Percentiles rank a stretch among this genome's conserved stretches.
These are phyloP conservation scores for Artemisia tridentata DNA, from an alignment of 129 eudicot genomes.

Conservation along the genomic window DNA sequence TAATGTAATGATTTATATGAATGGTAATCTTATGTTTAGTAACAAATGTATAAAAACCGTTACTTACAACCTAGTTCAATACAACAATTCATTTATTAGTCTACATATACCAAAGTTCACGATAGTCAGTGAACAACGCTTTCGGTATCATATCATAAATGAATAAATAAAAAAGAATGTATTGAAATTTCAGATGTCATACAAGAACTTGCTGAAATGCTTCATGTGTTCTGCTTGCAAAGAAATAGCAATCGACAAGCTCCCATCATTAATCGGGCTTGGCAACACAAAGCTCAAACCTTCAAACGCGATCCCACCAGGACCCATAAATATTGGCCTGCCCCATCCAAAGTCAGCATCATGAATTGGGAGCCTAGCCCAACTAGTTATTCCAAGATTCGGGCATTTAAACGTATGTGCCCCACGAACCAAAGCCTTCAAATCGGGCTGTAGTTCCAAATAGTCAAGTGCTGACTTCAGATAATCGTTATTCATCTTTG, in stretches of 20 bases:
- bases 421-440: neutral
- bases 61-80: too few species aligned
- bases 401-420: neutral
- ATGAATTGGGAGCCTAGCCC: conserved; percentile 8
- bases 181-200: conserved; percentile 18
- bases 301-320: neutral
- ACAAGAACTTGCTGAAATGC: conserved; percentile 17
- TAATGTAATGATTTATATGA: neutral
- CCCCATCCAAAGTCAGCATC: conserved; percentile 20
- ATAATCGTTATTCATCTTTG: conserved; percentile 8
- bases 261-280: conserved; percentile 13
- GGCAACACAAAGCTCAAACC: conserved; percentile 4
- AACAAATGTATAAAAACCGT: neutral
- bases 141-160: neutral
- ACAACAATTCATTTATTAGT: too few species aligned
- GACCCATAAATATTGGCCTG: conserved; percentile 11
- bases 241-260: conserved; percentile 14
- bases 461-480: conserved; percentile 7
- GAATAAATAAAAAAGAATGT: neutral
- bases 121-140: neutral
- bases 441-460: neutral
- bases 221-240: conserved; percentile 5
- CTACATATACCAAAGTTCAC: neutral
- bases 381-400: conserved; percentile 13
- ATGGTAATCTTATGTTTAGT: neutral